Evolutionary conservation across 306 rosid species (phyloP), one percentile per base, ranked within the genome.

Genomic region (Morella rubra): DNA sequence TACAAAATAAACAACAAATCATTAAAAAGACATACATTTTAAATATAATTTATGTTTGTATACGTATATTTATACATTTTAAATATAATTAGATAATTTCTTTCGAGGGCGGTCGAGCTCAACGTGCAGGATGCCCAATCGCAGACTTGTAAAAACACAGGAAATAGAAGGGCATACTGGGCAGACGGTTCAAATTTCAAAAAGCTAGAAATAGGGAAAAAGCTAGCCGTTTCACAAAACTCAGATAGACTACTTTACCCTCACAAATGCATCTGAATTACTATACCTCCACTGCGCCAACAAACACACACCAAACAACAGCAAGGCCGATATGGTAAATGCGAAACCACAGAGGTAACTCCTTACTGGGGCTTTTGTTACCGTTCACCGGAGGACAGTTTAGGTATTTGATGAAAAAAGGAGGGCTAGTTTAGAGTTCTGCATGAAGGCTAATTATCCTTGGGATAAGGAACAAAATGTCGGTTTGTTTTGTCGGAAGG

Each of bases 401-500:
- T 7, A 11, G 71, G 7, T 5, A 68, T 59, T 15, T 7, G 6
- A 32, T 5, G 0, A n/a, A 32, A 54, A 41, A 6, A 2, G 11
- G 1, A 54, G 44, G 82, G 82, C 1, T 15, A 74, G n/a, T 60
- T 44, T 44, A 54, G 77, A 64, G n/a, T 22, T 70, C 60, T 45
- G 3, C 5, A 7, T n/a, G n/a, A 5, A 4, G 13, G 4, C 42
- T 19, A 49, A 53, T 61, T 52, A 60, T 83, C 69, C 60, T 65
- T 15, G 74, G 69, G 67, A 12, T 5, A 24, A 24, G 65, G 16
- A 74, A 69, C 0, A 37, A 67, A n/a, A n/a, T 60, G 86, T 78
- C 86, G 86, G 83, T 74, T 52, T 69, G 74, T 61, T 73, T 78
- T 78, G 77, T 74, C 74, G 18, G 49, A 2, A 27, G 22, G 44